These are phyloP conservation scores for Hypoxylon sp. DNA, from an alignment of 2,329 filamentous ascomycete genomes.

Conservation along the genomic window DNA sequence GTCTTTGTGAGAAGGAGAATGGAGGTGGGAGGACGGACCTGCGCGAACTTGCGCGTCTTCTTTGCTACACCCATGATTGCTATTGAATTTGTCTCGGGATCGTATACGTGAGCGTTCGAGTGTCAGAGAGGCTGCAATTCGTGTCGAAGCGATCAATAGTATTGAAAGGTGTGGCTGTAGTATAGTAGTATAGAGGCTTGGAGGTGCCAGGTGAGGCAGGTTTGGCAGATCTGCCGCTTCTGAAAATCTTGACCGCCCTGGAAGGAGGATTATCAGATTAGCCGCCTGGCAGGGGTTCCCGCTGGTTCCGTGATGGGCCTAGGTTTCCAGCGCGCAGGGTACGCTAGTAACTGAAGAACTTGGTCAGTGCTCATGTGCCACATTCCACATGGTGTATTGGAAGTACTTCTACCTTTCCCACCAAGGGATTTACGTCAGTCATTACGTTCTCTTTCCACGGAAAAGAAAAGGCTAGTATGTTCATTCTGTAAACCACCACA, in stretches of 20 bases:
- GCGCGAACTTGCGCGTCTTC: slow-evolving; percentile 91
- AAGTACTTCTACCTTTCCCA: not conserved
- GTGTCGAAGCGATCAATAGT: not conserved
- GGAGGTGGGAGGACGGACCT: slow-evolving; percentile 56
- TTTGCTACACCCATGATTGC: slow-evolving; percentile 81
- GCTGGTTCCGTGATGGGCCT: slow-evolving; percentile 1
- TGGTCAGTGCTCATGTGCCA: slow-evolving; percentile 21
- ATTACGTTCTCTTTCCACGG: slow-evolving; percentile 3
- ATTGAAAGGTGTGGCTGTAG: slow-evolving; percentile 8
- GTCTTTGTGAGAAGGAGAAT: slow-evolving; percentile 6
- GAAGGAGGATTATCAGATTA: slow-evolving; percentile 40
- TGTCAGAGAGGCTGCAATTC: not conserved
- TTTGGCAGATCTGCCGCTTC: slow-evolving; percentile 33
- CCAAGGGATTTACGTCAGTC: slow-evolving; percentile 1
- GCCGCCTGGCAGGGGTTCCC: slow-evolving; percentile 13
- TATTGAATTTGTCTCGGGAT: not conserved
- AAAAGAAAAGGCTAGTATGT: slow-evolving; percentile 10
- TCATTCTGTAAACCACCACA: slow-evolving; percentile 11
- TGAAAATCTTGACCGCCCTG: slow-evolving; percentile 47
- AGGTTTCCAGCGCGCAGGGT: not conserved
- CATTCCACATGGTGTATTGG: not conserved
- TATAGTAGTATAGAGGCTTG: not conserved
- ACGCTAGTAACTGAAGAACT: not conserved
- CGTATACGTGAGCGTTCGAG: not conserved
- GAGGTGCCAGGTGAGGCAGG: too few relatives aligned